These are phyloP conservation scores for Podospora didyma DNA, from an alignment of 495 filamentous ascomycete genomes.

Conservation along the genomic window DNA sequence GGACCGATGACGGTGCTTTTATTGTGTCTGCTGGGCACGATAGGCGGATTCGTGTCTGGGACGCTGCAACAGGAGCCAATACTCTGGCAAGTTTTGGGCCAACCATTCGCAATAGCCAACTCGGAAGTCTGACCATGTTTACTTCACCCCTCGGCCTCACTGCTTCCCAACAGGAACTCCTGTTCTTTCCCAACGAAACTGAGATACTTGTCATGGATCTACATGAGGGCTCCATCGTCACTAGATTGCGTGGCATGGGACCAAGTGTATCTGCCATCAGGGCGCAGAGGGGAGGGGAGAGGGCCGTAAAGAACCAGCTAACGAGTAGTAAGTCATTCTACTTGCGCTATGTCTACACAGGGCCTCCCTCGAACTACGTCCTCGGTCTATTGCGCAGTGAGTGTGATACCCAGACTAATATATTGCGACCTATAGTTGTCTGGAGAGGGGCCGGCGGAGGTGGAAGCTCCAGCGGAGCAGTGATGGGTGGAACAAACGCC, in stretches of 20 bases:
- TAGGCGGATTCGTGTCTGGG: slow-evolving; percentile 77
- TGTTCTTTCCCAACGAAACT: slow-evolving; percentile 73
- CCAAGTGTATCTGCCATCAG: slow-evolving; percentile 41
- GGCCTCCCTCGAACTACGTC: too few relatives aligned
- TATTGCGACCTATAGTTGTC: slow-evolving; percentile 37
- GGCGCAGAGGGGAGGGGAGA: slow-evolving; percentile 29
- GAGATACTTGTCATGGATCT: slow-evolving; percentile 76
- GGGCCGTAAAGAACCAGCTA: slow-evolving; percentile 53
- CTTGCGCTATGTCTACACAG: neutral
- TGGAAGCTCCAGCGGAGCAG: slow-evolving; percentile 35
- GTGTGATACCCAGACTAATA: neutral
- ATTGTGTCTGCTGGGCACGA: slow-evolving; percentile 80
- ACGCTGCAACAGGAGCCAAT: slow-evolving; percentile 72
- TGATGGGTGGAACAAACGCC: slow-evolving; percentile 40
- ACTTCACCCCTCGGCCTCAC: slow-evolving; percentile 52
- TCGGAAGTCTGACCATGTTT: slow-evolving; percentile 60
- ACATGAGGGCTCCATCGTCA: slow-evolving; percentile 67
- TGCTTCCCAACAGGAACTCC: slow-evolving; percentile 51
- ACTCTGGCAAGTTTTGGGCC: slow-evolving; percentile 81
- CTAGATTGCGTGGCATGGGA: slow-evolving; percentile 61
- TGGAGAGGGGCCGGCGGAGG: slow-evolving; percentile 58
- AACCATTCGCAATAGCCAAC: slow-evolving; percentile 63
- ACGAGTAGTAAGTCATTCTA: slow-evolving; percentile 40
- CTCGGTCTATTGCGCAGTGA: neutral
- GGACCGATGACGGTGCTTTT: slow-evolving; percentile 71